Evolutionary conservation across 805 yeast genomes (phyloP).

Genomic region (Kodamaea kaohsiungensis): DNA sequence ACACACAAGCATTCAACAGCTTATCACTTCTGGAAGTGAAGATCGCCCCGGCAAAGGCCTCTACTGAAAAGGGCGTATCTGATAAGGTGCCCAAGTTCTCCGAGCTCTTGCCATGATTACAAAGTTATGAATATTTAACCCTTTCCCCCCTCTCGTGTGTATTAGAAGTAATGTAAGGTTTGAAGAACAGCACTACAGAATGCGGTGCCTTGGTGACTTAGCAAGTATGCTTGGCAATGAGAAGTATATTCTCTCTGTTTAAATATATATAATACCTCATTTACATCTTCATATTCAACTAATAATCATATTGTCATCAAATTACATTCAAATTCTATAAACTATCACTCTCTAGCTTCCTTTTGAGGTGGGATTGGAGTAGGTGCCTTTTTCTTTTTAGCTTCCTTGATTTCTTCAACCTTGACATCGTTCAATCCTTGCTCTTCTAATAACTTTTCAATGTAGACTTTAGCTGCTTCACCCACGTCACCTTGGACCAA

Average conservation of each 20-base stretch:
- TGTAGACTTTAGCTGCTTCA: constrained; percentile 82
- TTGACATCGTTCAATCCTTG: constrained; percentile 82
- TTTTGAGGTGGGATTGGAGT: neutral
- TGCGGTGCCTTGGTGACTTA: neutral
- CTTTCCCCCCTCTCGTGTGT: neutral
- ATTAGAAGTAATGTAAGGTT: neutral
- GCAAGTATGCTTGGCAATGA: neutral
- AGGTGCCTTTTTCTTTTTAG: constrained; percentile 57
- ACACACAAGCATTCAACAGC: constrained; percentile 13
- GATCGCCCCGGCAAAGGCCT: constrained; percentile 10
- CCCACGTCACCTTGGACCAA: constrained; percentile 94
- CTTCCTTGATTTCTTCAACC: constrained; percentile 86
- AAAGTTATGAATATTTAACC: neutral
- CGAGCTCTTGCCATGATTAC: constrained; percentile 7
- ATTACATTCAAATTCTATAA: too few relatives aligned
- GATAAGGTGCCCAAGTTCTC: constrained; percentile 16
- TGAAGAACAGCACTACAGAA: neutral
- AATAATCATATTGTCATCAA: too few relatives aligned
- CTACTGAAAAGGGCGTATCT: neutral
- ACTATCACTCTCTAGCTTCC: too few relatives aligned
- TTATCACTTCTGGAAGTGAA: constrained; percentile 13
- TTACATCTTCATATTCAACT: too few relatives aligned
- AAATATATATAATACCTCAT: too few relatives aligned
- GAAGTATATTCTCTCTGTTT: too few relatives aligned
- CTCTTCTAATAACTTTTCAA: constrained; percentile 69